Evolutionary conservation across 257 asterid genomes (phyloP).

Genomic region (Coffea canephora): DNA sequence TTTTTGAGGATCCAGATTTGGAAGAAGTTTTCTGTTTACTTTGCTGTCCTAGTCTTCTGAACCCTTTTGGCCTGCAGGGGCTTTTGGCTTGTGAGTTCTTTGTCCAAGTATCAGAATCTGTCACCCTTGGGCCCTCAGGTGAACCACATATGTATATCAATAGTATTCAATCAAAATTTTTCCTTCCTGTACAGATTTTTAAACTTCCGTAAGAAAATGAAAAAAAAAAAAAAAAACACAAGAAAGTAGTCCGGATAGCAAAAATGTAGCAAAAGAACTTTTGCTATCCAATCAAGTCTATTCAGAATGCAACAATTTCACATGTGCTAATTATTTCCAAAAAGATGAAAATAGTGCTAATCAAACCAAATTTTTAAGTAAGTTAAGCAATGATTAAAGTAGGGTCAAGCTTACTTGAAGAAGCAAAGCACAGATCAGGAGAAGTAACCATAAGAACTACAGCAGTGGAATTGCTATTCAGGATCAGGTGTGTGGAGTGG

Average conservation of each 20-base stretch:
- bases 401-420: constrained; percentile 5
- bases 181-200: background rate
- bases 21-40: background rate
- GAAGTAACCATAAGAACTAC: background rate
- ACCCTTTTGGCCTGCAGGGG: constrained; percentile 5
- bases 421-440: constrained; percentile 8
- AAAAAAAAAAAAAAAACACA: background rate
- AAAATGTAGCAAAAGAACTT: background rate
- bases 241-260: background rate
- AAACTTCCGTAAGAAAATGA: too few species aligned
- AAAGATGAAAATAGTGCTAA: background rate
- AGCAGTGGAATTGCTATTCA: background rate
- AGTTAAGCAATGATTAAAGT: background rate
- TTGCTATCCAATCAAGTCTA: background rate
- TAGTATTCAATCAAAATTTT: background rate
- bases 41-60: background rate
- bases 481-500: background rate
- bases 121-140: constrained; percentile 18
- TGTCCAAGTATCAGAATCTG: constrained; percentile 16
- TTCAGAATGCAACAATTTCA: background rate
- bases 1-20: constrained; percentile 30
- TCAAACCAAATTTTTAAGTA: background rate
- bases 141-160: background rate
- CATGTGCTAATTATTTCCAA: background rate
- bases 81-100: constrained; percentile 16